phyloP scores from a whole-genome alignment of 2,329 filamentous ascomycete species.

The Alternaria novae-zelandiae region DNA sequence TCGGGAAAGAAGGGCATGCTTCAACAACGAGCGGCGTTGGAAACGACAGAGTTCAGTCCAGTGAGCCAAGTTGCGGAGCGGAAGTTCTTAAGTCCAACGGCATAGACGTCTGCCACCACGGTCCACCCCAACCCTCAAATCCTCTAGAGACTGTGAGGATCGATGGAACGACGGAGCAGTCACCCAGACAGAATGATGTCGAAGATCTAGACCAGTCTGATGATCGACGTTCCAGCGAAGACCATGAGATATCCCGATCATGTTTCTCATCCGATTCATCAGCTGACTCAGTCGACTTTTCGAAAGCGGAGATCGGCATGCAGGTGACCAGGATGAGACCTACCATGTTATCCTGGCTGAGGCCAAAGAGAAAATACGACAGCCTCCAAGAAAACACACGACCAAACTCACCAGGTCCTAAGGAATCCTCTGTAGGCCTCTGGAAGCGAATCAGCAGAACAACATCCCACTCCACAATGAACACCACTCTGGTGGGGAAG shows the following conservation, averaged over 20 bases:
- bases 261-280: conserved; percentile 8
- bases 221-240: neutral
- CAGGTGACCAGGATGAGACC: neutral
- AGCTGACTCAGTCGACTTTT: neutral
- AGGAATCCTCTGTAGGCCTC: neutral
- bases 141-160: neutral
- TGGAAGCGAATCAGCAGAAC: conserved; percentile 1
- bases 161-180: neutral
- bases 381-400: neutral
- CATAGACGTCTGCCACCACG: neutral
- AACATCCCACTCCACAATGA: neutral
- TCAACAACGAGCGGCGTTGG: neutral
- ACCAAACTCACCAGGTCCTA: neutral
- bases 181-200: neutral
- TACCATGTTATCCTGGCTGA: neutral
- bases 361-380: neutral
- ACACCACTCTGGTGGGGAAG: neutral
- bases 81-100: neutral
- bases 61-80: neutral
- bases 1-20: neutral
- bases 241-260: neutral
- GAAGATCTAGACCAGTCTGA: neutral
- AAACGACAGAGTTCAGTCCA: neutral
- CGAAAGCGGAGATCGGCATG: neutral
- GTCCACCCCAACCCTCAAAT: neutral